Evolutionary conservation across 768 basidiomycete genomes (phyloP), one percentile per base, ranked within the genome.

Genomic region (Dendrothele bispora): DNA sequence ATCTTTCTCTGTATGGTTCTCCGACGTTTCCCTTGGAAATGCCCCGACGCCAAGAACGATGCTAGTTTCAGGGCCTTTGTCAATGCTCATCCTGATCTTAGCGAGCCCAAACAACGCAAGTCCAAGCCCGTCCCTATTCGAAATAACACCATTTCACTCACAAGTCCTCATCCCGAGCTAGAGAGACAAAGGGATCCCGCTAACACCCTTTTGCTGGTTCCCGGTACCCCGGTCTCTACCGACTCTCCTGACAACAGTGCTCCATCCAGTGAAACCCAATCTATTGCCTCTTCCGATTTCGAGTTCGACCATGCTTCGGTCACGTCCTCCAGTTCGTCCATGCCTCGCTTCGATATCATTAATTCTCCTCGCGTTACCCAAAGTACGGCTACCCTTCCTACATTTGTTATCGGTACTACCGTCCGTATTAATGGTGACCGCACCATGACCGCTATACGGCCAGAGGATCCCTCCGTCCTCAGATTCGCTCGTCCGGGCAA

Each of bases 1-100:
- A 99, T 99, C 60, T 98, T 99, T 75, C 83, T 98, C 76, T 99
- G 97, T 74, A 99, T 99, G 97, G 75, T 97, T 54, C 80, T 99
- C 27, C 80, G 95, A 44, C 82, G 97, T 43, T 99, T 99, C 75
- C 97, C 97, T 4, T 99, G 97, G 97, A 98, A 93, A 67, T 88
- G 98, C 48, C 95, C 97, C 10, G 97, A 99, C 63, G 75, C 84
- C 59, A 95, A 95, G 78, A 83, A 84, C 15, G 97, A 98, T 64
- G 80, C 88, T 47, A 89, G 85, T 61, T 99, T 92, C 75, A 82
- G 85, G 50, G 84, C 92, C 7, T 99, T 97, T 61, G 86, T 98
- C 54, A 79, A 87, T 55, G 88, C 93, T 27, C 95, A 99, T 65
- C 94, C 95, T 21, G 94, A 97, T 64, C 74, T 97, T 29, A 47